Evolutionary conservation across 129 eudicot species (phyloP), one percentile per base, ranked within the genome.

Genomic region (Mikania micrantha): DNA sequence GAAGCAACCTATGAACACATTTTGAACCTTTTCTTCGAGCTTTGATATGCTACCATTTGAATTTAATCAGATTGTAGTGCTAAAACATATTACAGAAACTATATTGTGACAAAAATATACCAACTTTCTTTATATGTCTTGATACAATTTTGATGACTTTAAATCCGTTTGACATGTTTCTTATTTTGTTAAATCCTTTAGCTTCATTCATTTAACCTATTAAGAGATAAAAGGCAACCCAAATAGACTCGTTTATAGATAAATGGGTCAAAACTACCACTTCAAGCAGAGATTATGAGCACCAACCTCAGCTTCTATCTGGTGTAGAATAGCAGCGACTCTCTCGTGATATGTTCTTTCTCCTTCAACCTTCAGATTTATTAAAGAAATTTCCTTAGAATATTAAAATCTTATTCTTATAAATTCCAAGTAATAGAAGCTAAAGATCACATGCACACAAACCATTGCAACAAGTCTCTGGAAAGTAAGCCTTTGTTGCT

Each of bases 381-480:
- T 9, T 34, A 42, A 73, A 22, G 25, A 53, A 52, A 11, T 22
- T 44, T 16, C 7, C 62, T 67, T 34, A 67, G 52, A 47, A 66
- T 8, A 6, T 66, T 32, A 42, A 74, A 66, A 42, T 9, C 0
- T 21, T 31, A 52, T 40, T 11, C 4, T 74, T n/a, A n/a, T n/a
- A n/a, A n/a, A n/a, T n/a, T 27, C 25, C 16, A 7, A 65, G 56
- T 65, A 53, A 40, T 53, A 27, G 54, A 65, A 28, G 39, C 24
- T 21, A 27, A 28, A 48, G 12, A 1, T 9, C 7, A 40, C 10
- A 27, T 45, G 64, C 21, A 47, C 12, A 71, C 72, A 17, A 74
- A 90, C 99, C 99, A 94, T 75, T 61, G 97, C 85, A 52, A 94
- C 93, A 72, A 94, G 97, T 80, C 99, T 87, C 83, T 94, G 99